Conservation (phyloP, 306 rosid genomes). For the Gynostemma pentaphyllum region DNA sequence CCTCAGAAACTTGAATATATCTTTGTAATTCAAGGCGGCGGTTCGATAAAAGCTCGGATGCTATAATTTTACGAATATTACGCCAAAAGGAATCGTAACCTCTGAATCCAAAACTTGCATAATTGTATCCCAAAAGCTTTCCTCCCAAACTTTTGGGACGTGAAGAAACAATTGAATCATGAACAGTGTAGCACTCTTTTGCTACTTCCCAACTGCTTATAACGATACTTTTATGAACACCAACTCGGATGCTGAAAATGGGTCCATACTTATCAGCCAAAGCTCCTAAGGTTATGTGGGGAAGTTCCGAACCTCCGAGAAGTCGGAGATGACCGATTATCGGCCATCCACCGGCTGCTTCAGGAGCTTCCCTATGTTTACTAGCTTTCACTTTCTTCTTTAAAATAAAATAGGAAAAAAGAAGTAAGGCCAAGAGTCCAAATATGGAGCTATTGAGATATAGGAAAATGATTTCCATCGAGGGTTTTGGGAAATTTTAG, state of each 20-base stretch:
- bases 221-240: slow-evolving; percentile 18
- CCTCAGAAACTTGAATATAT: slow-evolving; percentile 18
- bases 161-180: slow-evolving; percentile 19
- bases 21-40: slow-evolving; percentile 22
- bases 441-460: neutral
- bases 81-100: slow-evolving; percentile 32
- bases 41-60: slow-evolving; percentile 29
- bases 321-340: slow-evolving; percentile 47
- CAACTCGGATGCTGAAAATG: slow-evolving; percentile 19
- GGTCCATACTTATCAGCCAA: slow-evolving; percentile 34
- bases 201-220: slow-evolving; percentile 26
- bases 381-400: neutral
- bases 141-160: slow-evolving; percentile 13
- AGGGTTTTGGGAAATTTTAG: neutral
- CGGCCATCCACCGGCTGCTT: slow-evolving; percentile 56
- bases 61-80: slow-evolving; percentile 21
- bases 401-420: neutral
- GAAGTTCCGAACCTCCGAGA: slow-evolving; percentile 14
- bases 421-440: neutral
- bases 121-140: slow-evolving; percentile 23
- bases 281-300: slow-evolving; percentile 30
- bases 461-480: neutral
- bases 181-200: slow-evolving; percentile 31
- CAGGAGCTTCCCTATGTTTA: slow-evolving; percentile 12
- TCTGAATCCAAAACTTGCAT: slow-evolving; percentile 23